These are phyloP conservation scores for Parachlorella kessleri DNA, from an alignment of 139 green algal genomes.

Conservation along the genomic window DNA sequence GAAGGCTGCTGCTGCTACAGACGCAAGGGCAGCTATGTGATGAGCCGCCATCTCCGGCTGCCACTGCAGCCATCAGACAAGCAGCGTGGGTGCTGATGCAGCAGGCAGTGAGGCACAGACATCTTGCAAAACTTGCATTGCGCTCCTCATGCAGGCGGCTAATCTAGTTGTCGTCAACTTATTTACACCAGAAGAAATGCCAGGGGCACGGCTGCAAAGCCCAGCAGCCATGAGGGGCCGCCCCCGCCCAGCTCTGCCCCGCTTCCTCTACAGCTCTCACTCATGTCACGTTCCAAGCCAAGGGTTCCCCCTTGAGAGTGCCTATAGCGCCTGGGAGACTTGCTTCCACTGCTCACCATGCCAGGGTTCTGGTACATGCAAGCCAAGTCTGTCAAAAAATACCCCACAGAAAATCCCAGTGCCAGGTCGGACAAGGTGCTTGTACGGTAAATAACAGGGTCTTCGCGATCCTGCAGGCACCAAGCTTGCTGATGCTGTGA, in stretches of 20 bases:
- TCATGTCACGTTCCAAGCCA: background rate
- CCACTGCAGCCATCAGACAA: too few species aligned
- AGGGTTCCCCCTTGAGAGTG: too few species aligned
- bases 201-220: too few species aligned
- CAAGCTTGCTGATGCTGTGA: too few species aligned
- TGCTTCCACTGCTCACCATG: background rate
- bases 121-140: background rate
- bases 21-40: constrained; percentile 42
- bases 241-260: background rate
- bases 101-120: too few species aligned
- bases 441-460: background rate
- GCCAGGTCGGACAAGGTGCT: background rate
- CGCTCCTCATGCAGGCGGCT: background rate
- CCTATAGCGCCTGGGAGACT: background rate
- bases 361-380: constrained; percentile 3
- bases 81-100: constrained; percentile 3
- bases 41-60: constrained; percentile 38
- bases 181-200: background rate
- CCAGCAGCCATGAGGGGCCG: background rate
- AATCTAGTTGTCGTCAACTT: background rate
- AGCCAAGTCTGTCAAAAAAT: constrained; percentile 21
- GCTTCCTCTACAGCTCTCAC: too few species aligned
- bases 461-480: too few species aligned
- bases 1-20: constrained; percentile 13
- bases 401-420: constrained; percentile 25